A percentile compares a stretch with the other conserved stretches of the same genome.
Evolutionary conservation across 2,329 filamentous ascomycete genomes (phyloP).

Genomic region (Zymoseptoria passerinii): DNA sequence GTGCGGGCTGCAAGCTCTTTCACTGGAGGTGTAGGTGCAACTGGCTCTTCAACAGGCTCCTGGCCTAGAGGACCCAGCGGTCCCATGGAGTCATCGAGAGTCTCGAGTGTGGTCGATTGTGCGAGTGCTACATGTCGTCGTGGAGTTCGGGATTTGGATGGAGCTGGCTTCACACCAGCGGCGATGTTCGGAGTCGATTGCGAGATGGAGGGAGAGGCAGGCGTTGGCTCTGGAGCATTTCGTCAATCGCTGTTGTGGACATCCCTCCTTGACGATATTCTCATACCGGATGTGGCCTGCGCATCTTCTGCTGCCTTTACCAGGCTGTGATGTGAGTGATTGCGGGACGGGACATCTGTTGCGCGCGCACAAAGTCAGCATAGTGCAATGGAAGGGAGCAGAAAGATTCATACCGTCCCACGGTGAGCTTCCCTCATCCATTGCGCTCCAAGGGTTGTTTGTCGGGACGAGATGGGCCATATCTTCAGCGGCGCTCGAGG

Average conservation of each 20-base stretch:
- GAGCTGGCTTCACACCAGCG: slow-evolving; percentile 21
- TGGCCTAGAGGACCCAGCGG: slow-evolving; percentile 61
- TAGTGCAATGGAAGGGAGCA: not conserved
- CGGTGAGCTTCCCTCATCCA: slow-evolving; percentile 28
- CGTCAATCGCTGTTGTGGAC: not conserved
- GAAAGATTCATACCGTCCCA: slow-evolving; percentile 23
- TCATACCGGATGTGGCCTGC: slow-evolving; percentile 1
- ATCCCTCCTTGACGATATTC: not conserved
- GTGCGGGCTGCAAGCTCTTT: slow-evolving; percentile 47
- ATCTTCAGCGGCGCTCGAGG: not conserved
- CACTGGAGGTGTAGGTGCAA: slow-evolving; percentile 49
- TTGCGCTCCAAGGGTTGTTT: slow-evolving; percentile 20
- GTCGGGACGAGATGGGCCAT: not conserved
- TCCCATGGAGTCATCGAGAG: slow-evolving; percentile 64
- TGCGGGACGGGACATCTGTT: slow-evolving; percentile 41
- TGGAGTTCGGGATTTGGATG: slow-evolving; percentile 40
- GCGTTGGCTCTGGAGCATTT: not conserved
- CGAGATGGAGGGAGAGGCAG: slow-evolving; percentile 7
- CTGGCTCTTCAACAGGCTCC: slow-evolving; percentile 49
- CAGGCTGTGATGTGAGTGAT: slow-evolving; percentile 34
- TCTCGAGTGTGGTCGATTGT: slow-evolving; percentile 69
- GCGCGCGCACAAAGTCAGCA: slow-evolving; percentile 3
- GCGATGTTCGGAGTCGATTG: slow-evolving; percentile 18
- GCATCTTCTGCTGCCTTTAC: slow-evolving; percentile 32
- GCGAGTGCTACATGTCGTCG: slow-evolving; percentile 63